Percentiles rank a stretch among this genome's conserved stretches.
Conservation (phyloP, 1,284 basidiomycete genomes). For the Rhodotorula sp. region DNA sequence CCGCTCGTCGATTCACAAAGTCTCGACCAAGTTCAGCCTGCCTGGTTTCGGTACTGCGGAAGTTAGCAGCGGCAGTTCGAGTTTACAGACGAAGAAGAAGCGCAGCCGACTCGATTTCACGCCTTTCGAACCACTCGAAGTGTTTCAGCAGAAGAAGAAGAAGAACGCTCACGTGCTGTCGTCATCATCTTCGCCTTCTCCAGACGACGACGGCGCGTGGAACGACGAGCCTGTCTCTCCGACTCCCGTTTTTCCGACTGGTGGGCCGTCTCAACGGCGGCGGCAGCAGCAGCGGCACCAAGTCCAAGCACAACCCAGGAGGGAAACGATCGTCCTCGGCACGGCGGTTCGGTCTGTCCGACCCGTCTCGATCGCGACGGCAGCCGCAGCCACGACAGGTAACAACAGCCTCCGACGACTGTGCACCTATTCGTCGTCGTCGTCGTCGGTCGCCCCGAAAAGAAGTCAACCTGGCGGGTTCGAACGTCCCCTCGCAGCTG, state of each 20-base stretch:
- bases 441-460: not conserved
- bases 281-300: too few relatives aligned
- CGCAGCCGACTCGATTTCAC: not conserved
- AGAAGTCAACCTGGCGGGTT: fast-evolving
- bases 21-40: not conserved
- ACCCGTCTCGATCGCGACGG: not conserved
- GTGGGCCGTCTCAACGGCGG: too few relatives aligned
- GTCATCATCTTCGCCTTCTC: too few relatives aligned
- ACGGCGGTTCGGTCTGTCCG: slow-evolving; percentile 9
- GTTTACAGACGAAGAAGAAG: not conserved
- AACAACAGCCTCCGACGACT: too few relatives aligned
- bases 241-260: too few relatives aligned
- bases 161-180: not conserved
- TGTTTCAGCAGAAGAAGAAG: not conserved
- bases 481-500: too few relatives aligned
- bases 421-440: too few relatives aligned
- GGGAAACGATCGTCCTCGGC: slow-evolving; percentile 16
- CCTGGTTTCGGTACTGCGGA: not conserved
- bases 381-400: too few relatives aligned
- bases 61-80: too few relatives aligned
- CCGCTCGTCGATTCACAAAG: too few relatives aligned
- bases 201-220: not conserved
- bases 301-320: too few relatives aligned
- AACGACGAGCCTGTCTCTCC: not conserved
- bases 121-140: slow-evolving; percentile 3